Evolutionary conservation across 177 flowering plant genomes (phyloP), one percentile per base, ranked within the genome.

Genomic region (Vitis hybrid): DNA sequence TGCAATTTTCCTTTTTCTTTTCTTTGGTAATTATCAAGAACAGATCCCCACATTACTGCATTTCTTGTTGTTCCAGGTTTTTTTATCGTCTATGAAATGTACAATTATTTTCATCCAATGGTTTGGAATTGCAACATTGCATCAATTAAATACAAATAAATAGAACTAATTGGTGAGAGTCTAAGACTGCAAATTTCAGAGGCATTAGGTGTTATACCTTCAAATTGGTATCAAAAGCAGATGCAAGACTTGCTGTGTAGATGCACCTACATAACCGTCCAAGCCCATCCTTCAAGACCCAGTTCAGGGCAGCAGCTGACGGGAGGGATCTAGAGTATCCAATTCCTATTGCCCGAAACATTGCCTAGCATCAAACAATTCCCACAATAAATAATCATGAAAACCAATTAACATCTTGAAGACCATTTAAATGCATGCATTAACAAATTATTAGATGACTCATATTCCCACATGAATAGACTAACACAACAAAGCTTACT

Each of bases 301-400:
- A 94, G 62, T 94, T 94, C 56, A 92, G 74, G 14, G 98, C 97
- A 50, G 98, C 98, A 21, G 98, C 97, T 7, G 97, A 87, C n/a
- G 97, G 81, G 56, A 94, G 91, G 8, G 98, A 85, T n/a, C 80
- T 86, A 11, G 90, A 81, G 62, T 84, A 84, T 19, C 98, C 97
- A 77, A 94, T 72, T 61, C 98, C 98, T 62, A 94, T 92, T 21
- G 98, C 98, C 69, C 95, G 84, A 79, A 94, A 89, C 98, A 94
- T 89, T 49, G 98, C 97, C 98, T 93, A 75, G 48, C 2, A 68
- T 66, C 72, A 65, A 58, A 21, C 49, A 64, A 59, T n/a, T 45
- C 64, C 34, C 26, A 34, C 17, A 45, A 56, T 11, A 49, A 63
- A 67, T 51, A 13, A 14, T 4, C 68, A 64, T 14, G n/a, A n/a